phyloP scores from a whole-genome alignment of 805 yeast species.

The Candida tammaniensis region DNA sequence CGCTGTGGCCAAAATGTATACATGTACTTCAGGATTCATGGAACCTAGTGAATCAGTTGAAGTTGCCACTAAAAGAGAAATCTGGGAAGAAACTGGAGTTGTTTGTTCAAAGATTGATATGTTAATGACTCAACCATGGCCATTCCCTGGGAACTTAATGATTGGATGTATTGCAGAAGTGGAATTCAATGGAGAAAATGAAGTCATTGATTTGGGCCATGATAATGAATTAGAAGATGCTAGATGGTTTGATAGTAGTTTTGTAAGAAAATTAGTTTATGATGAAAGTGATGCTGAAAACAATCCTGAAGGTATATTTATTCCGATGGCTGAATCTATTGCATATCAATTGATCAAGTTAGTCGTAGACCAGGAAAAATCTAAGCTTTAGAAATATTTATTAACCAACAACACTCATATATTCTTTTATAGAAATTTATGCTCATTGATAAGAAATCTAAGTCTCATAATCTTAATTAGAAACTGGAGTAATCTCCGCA shows the following conservation, averaged over 20 bases:
- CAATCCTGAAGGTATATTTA: conserved; percentile 34
- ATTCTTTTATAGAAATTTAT: too few species aligned
- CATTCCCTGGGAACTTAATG: conserved; percentile 92
- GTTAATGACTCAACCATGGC: conserved; percentile 92
- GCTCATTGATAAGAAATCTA: too few species aligned
- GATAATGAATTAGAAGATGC: conserved; percentile 88
- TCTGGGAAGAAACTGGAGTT: conserved; percentile 95
- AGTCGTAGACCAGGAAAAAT: conserved; percentile 26
- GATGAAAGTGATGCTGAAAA: conserved; percentile 18
- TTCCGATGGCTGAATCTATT: conserved; percentile 45
- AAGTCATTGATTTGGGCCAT: conserved; percentile 65
- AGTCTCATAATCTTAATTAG: too few species aligned
- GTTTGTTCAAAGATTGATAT: conserved; percentile 55
- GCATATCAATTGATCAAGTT: conserved; percentile 43
- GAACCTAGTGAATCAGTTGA: conserved; percentile 94
- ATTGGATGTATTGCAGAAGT: conserved; percentile 84
- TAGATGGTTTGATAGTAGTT: conserved; percentile 69
- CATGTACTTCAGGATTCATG: conserved; percentile 92
- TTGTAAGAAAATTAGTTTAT: conserved; percentile 42
- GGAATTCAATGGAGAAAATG: conserved; percentile 65
- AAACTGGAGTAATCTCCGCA: too few species aligned
- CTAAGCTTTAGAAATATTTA: too few species aligned
- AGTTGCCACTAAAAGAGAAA: conserved; percentile 81
- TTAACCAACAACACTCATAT: too few species aligned
- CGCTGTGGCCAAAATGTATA: conserved; percentile 55